phyloP scores from a whole-genome alignment of 2,329 filamentous ascomycete genomes.

The Aspergillus uvarum region DNA sequence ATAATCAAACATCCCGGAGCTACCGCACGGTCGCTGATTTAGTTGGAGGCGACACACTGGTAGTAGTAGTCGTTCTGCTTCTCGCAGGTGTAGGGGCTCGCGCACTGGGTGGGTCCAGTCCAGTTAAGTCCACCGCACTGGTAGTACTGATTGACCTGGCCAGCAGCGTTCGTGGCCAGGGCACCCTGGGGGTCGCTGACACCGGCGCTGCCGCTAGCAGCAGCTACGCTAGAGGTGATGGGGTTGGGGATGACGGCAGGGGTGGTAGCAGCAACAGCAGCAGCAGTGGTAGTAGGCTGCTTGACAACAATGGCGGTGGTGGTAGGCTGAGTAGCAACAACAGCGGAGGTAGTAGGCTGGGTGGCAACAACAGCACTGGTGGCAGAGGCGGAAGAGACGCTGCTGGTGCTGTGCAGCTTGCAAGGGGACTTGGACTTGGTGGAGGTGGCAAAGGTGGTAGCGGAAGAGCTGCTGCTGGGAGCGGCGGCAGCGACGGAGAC shows the following conservation, averaged over 20 bases:
- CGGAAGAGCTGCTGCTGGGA: not conserved
- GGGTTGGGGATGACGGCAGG: not conserved
- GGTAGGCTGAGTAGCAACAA: not conserved
- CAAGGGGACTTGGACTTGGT: constrained; percentile 8
- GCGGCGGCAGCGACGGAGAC: not conserved
- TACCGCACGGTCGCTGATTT: not conserved
- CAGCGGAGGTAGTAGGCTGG: not conserved
- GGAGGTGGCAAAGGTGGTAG: not conserved
- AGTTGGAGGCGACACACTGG: constrained; percentile 32
- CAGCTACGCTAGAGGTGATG: not conserved
- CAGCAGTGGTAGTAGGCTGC: constrained; percentile 3
- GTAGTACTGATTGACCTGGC: constrained; percentile 23
- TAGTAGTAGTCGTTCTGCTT: constrained; percentile 40
- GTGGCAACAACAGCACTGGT: constrained; percentile 2
- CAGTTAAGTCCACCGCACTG: constrained; percentile 42
- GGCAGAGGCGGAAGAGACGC: constrained; percentile 2
- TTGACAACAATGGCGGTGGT: constrained; percentile 2
- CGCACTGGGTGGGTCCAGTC: constrained; percentile 36
- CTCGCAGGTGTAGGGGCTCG: constrained; percentile 33
- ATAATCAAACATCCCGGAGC: not conserved
- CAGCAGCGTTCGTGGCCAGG: constrained; percentile 6
- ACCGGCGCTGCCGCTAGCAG: constrained; percentile 8
- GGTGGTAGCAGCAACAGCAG: constrained; percentile 10
- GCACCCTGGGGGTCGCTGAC: constrained; percentile 9
- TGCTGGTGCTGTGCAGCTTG: constrained; percentile 1